Conservation (phyloP, 495 filamentous ascomycete species). For the Schizothecium vesticola region DNA sequence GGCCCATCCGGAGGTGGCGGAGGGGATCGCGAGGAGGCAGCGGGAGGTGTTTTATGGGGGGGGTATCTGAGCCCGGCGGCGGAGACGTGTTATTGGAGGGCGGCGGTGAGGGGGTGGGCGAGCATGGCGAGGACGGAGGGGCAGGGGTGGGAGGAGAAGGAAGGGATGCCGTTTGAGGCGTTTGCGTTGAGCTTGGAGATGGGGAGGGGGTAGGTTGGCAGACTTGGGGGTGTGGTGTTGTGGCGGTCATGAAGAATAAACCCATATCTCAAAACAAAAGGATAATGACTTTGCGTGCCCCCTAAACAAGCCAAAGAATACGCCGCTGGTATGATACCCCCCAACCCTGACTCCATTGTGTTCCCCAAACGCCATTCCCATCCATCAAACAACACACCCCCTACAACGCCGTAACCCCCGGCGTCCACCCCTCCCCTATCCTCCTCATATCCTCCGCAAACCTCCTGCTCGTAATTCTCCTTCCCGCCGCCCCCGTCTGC, state of each 20-base stretch:
- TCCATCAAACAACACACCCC: neutral
- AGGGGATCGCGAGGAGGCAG: slow-evolving; percentile 46
- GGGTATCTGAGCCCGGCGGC: slow-evolving; percentile 48
- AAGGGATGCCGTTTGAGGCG: slow-evolving; percentile 39
- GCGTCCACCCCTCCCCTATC: slow-evolving; percentile 70
- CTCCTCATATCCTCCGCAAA: slow-evolving; percentile 78
- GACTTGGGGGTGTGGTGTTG: neutral
- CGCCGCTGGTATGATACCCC: neutral
- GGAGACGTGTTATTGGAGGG: slow-evolving; percentile 52
- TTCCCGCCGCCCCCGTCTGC: slow-evolving; percentile 45
- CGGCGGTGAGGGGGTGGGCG: slow-evolving; percentile 44
- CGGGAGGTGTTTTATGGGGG: slow-evolving; percentile 36
- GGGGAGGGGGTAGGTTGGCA: neutral
- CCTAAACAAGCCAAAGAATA: neutral
- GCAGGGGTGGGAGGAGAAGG: slow-evolving; percentile 27
- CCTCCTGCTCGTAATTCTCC: slow-evolving; percentile 69
- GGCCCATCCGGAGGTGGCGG: slow-evolving; percentile 37
- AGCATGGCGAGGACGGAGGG: slow-evolving; percentile 32
- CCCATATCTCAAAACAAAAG: no score
- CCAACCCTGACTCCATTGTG: neutral
- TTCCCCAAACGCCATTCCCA: slow-evolving; percentile 8
- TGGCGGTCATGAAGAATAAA: no score
- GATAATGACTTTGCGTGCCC: neutral
- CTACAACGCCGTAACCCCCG: slow-evolving; percentile 45
- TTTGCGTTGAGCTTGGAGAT: slow-evolving; percentile 17